Evolutionary conservation across 331 rosid genomes (phyloP).

Genomic region (Quercus tomentella): DNA sequence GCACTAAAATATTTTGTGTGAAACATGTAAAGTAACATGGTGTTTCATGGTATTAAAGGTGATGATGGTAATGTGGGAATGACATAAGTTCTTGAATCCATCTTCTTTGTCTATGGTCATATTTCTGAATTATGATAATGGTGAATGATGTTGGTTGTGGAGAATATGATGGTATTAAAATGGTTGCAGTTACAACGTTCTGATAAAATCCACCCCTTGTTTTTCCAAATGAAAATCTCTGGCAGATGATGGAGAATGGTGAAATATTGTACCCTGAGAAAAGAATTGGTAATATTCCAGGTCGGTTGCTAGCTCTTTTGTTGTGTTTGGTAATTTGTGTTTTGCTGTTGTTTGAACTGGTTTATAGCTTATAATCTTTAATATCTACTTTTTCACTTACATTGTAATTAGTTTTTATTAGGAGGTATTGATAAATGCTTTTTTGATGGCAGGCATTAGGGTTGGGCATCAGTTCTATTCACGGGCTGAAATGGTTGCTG

Average conservation of each 20-base stretch:
- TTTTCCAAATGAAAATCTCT: constrained; percentile 15
- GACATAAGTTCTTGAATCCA: neutral
- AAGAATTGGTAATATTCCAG: constrained; percentile 79
- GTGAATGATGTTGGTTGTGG: neutral
- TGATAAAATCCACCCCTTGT: neutral
- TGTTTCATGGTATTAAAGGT: neutral
- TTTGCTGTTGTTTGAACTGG: neutral
- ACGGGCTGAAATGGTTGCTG: constrained; percentile 97
- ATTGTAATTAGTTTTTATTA: neutral
- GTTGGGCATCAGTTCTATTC: constrained; percentile 95
- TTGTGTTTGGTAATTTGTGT: neutral
- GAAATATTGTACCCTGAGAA: constrained; percentile 54
- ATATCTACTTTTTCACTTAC: neutral
- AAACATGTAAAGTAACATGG: neutral
- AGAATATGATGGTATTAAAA: neutral
- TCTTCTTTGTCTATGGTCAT: neutral
- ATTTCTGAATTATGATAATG: neutral
- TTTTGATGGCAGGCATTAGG: constrained; percentile 57
- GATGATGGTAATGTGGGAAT: neutral
- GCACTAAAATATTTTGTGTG: neutral
- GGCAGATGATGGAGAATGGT: constrained; percentile 62
- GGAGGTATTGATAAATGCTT: constrained; percentile 19
- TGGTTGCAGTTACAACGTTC: neutral
- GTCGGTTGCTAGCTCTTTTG: constrained; percentile 40
- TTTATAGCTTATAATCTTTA: neutral